phyloP scores from a whole-genome alignment of 1,139 yeast genomes.

The Taiozyma sp. region DNA sequence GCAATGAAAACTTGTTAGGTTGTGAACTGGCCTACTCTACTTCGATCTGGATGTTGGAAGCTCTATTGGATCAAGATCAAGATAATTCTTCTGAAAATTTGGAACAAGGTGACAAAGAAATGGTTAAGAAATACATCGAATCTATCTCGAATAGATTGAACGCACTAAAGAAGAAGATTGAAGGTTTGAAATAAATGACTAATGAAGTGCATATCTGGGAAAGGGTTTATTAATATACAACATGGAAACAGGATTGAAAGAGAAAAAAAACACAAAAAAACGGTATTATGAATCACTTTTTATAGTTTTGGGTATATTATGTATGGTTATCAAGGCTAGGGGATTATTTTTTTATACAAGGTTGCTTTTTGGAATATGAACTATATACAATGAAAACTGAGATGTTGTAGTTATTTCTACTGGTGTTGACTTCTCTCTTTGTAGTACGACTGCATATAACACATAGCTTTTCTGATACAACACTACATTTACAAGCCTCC shows the following conservation, averaged over 20 bases:
- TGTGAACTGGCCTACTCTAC: constrained; percentile 90
- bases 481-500: too few relatives aligned
- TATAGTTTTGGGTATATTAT: neutral
- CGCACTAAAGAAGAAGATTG: constrained; percentile 36
- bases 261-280: neutral
- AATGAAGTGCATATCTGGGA: neutral
- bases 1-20: constrained; percentile 42
- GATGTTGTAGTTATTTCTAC: too few relatives aligned
- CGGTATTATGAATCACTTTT: neutral
- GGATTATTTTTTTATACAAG: neutral
- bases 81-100: constrained; percentile 29
- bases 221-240: neutral
- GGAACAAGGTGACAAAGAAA: constrained; percentile 64
- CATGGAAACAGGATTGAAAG: neutral
- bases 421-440: too few relatives aligned
- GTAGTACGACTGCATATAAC: too few relatives aligned
- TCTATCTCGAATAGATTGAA: constrained; percentile 68
- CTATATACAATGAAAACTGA: neutral
- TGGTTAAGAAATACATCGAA: constrained; percentile 71
- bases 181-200: constrained; percentile 1
- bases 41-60: constrained; percentile 92
- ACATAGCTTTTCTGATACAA: too few relatives aligned
- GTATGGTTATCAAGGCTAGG: neutral
- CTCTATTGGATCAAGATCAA: constrained; percentile 58
- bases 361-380: neutral